phyloP scores from a whole-genome alignment of 202 grass and related monocot genomes.

The Zoysia matrella region DNA sequence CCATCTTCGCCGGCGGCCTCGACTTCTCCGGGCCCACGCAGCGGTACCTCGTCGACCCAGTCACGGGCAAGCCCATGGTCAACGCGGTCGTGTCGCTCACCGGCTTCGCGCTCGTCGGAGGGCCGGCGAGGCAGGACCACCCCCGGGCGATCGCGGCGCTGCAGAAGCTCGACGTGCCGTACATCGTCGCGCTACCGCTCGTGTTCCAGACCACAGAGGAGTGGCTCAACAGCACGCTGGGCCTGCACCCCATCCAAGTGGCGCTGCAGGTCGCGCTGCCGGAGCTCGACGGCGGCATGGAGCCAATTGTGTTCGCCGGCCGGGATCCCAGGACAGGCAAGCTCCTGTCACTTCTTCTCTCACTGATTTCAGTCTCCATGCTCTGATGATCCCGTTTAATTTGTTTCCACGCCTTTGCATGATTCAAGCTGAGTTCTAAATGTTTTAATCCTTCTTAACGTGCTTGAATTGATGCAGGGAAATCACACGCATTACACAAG shows the following conservation, averaged over 20 bases:
- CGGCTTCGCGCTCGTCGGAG: constrained; percentile 96
- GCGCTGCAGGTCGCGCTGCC: constrained; percentile 98
- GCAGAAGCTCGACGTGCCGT: constrained; percentile 95
- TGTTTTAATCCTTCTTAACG: background rate
- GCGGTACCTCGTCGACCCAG: constrained; percentile 70
- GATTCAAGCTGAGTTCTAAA: too few relatives aligned
- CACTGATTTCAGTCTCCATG: too few relatives aligned
- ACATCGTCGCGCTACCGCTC: constrained; percentile 91
- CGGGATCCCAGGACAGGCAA: constrained; percentile 85
- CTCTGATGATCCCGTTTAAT: background rate
- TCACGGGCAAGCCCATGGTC: constrained; percentile 83
- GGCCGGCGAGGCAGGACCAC: constrained; percentile 96
- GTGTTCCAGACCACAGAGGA: constrained; percentile 99
- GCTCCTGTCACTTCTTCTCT: background rate
- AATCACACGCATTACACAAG: constrained; percentile 97
- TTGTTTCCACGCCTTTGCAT: background rate
- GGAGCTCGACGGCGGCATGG: constrained; percentile 96
- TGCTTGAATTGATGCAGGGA: constrained; percentile 57
- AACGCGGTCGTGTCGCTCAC: constrained; percentile 92
- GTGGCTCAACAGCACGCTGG: constrained; percentile 96
- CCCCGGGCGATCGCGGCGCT: constrained; percentile 84
- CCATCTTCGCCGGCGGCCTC: constrained; percentile 88
- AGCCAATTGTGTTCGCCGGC: constrained; percentile 94
- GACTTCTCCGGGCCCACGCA: constrained; percentile 75
- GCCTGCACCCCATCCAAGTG: constrained; percentile 94